A percentile compares a stretch with the other conserved stretches of the same genome.
Evolutionary conservation across 179 eudicot genomes (phyloP).

Genomic region (Pouteria campechiana): DNA sequence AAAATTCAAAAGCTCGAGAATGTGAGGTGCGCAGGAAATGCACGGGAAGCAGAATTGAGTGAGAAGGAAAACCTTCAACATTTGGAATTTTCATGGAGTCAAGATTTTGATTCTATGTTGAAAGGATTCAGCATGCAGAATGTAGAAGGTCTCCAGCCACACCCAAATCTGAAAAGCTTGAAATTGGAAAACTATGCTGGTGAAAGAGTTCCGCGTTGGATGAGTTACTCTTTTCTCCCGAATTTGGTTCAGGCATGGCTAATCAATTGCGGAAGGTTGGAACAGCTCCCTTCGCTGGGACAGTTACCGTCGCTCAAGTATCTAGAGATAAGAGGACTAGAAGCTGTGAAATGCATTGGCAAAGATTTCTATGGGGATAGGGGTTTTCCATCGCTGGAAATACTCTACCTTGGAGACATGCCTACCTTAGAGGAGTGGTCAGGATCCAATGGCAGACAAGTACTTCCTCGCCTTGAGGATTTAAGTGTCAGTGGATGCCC

Average conservation of each 20-base stretch:
- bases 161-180: conserved; percentile 8
- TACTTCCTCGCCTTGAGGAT: no score
- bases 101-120: no score
- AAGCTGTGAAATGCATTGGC: conserved; percentile 1
- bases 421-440: conserved; percentile 4
- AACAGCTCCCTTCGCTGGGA: conserved; percentile 5
- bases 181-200: conserved; percentile 7
- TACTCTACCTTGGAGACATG: conserved; percentile 6
- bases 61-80: conserved; percentile 5
- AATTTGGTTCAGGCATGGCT: conserved; percentile 6
- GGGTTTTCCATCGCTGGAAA: conserved; percentile 13
- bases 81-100: conserved; percentile 9
- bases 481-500: no score
- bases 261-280: conserved; percentile 1
- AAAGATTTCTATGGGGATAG: not conserved
- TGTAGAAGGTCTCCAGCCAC: conserved; percentile 13
- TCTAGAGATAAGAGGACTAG: not conserved
- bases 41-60: conserved; percentile 6
- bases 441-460: conserved; percentile 2
- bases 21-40: conserved; percentile 5
- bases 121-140: no score
- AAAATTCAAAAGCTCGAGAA: conserved; percentile 11
- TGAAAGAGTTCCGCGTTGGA: conserved; percentile 13
- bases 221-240: not conserved
- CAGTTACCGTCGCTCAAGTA: conserved; percentile 8